These are phyloP conservation scores for Lipomyces sp. DNA, from an alignment of 805 yeast species.

Conservation along the genomic window DNA sequence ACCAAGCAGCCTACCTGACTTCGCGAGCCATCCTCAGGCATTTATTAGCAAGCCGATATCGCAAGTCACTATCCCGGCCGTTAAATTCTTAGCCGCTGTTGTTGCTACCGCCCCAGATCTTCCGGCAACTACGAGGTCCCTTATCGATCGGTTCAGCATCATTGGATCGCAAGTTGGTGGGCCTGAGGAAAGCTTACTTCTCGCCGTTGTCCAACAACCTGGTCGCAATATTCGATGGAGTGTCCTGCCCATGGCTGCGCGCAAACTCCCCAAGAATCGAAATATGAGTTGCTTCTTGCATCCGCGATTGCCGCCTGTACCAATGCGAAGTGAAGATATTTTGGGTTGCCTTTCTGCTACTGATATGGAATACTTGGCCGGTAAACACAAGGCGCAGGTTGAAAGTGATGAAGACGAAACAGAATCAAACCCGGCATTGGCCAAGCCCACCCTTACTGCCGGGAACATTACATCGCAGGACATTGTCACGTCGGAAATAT, in stretches of 20 bases:
- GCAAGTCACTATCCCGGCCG: slow-evolving; percentile 2
- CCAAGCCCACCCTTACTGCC: background rate
- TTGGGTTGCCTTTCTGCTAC: slow-evolving; percentile 12
- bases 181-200: slow-evolving; percentile 15
- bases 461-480: too few relatives aligned
- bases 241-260: slow-evolving; percentile 29
- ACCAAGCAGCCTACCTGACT: slow-evolving; percentile 25
- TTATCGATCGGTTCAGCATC: slow-evolving; percentile 27
- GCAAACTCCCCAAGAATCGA: slow-evolving; percentile 17
- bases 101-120: slow-evolving; percentile 24
- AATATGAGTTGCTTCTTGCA: slow-evolving; percentile 23
- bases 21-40: slow-evolving; percentile 22
- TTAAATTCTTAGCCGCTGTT: slow-evolving; percentile 22
- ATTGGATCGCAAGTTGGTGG: background rate
- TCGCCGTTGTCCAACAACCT: slow-evolving; percentile 30
- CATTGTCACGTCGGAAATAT: background rate
- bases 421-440: background rate
- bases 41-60: slow-evolving; percentile 16
- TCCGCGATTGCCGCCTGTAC: slow-evolving; percentile 35
- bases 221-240: slow-evolving; percentile 31
- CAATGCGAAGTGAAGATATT: slow-evolving; percentile 26
- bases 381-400: slow-evolving; percentile 39
- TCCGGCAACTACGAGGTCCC: slow-evolving; percentile 27
- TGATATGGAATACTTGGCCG: slow-evolving; percentile 13
- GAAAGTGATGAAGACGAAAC: slow-evolving; percentile 20